Percentiles rank a stretch among this genome's conserved stretches.
Evolutionary conservation across 2,329 filamentous ascomycete species (phyloP).

Genomic region (Diaporthe vaccinii): DNA sequence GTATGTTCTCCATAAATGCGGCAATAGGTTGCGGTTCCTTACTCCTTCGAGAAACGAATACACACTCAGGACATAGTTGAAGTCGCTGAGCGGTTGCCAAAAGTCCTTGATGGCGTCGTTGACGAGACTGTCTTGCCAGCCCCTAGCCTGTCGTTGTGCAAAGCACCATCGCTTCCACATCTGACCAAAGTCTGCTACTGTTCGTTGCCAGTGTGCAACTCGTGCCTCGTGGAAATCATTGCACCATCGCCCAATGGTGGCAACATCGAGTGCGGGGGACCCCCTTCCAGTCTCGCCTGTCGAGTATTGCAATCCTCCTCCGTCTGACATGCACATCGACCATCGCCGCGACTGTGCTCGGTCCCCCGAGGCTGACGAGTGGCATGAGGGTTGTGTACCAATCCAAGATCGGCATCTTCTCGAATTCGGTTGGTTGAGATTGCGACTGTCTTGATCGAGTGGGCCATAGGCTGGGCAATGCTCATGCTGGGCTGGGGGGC

Average conservation of each 20-base stretch:
- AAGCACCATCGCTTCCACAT: slow-evolving; percentile 21
- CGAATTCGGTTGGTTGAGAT: neutral
- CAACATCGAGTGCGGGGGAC: neutral
- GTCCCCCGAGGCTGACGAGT: too few species aligned
- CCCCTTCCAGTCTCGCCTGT: neutral
- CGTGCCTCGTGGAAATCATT: slow-evolving; percentile 1
- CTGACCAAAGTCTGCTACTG: neutral
- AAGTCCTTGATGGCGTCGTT: neutral
- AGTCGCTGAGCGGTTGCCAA: slow-evolving; percentile 11
- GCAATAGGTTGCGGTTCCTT: neutral
- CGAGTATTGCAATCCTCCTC: too few species aligned
- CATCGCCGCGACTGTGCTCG: neutral
- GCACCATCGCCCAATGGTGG: neutral
- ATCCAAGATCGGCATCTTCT: neutral
- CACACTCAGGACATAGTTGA: slow-evolving; percentile 17
- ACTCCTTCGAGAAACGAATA: neutral
- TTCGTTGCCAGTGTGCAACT: neutral
- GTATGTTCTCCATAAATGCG: neutral
- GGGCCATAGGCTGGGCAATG: neutral
- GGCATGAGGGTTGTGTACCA: too few species aligned
- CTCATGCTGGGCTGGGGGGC: neutral
- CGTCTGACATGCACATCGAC: neutral
- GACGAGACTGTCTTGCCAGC: neutral
- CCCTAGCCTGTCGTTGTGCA: neutral
- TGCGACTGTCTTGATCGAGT: neutral